These are phyloP conservation scores for Saitoella complicata DNA, from an alignment of 805 yeast species.

Conservation along the genomic window DNA sequence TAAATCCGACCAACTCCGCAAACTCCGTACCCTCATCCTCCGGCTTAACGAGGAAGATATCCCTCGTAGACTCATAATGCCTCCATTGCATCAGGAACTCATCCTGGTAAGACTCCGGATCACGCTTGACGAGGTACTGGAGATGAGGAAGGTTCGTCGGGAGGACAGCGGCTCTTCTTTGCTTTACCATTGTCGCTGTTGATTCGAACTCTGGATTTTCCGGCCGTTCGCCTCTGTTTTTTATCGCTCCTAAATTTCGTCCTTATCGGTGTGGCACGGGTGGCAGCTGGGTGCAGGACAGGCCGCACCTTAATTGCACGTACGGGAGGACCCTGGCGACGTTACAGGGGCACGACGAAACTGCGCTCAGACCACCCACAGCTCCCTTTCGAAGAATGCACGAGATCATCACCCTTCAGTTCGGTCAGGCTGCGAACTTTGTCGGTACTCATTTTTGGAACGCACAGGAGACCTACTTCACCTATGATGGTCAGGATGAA, in stretches of 20 bases:
- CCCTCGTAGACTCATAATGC: conserved; percentile 82
- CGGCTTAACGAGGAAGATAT: conserved; percentile 66
- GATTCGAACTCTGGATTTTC: too few relatives aligned
- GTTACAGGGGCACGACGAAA: too few relatives aligned
- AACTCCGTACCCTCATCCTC: conserved; percentile 46
- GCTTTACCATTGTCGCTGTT: conserved; percentile 51
- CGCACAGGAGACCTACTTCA: conserved; percentile 50
- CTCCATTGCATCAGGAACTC: conserved; percentile 86
- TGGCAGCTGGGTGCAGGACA: too few relatives aligned
- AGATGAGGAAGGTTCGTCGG: conserved; percentile 83
- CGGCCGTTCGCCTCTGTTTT: too few relatives aligned
- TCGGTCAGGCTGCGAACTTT: conserved; percentile 59
- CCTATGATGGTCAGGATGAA: conserved; percentile 24
- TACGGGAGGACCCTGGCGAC: too few relatives aligned
- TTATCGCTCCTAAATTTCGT: too few relatives aligned
- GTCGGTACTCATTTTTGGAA: conserved; percentile 67
- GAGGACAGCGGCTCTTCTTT: conserved; percentile 79
- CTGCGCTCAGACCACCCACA: too few relatives aligned
- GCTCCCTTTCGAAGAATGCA: conserved; percentile 37
- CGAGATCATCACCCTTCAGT: conserved; percentile 51
- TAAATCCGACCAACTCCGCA: conserved; percentile 72
- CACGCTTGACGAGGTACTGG: conserved; percentile 85
- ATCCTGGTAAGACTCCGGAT: conserved; percentile 85
- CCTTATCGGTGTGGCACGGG: too few relatives aligned
- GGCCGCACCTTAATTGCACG: too few relatives aligned